Base-by-base conservation (phyloP, 2,329 filamentous ascomycete species). In the Diaporthe nobilis region DNA sequence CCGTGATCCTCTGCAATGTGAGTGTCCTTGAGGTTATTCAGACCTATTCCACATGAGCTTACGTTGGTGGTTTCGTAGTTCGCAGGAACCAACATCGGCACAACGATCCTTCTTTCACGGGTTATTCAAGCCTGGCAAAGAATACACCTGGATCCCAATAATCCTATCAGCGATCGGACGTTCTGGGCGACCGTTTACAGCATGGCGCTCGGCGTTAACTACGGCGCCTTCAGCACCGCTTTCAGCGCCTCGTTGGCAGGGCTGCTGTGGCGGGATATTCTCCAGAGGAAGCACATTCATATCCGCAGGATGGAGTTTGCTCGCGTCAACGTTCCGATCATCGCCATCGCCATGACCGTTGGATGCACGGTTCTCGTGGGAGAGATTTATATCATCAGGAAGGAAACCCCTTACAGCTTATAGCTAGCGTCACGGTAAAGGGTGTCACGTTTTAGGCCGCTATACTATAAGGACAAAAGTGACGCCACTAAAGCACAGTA, bases 21-120 rank as follows among this genome's bases (percentile, higher is more conserved):
- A 87, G 92, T 88, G 12, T 28, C 13, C 37, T 13, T 17, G n/a
- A 37, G 61, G 42, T 4, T 42, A 8, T 39, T 17, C 4, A 12
- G 78, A 94, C 92, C 94, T 83, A 84, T 94, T 70, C 20, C 20
- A 37, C 31, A 71, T 57, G 75, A 80, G 76, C 82, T 63, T 44
- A 74, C 15, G 37, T 55, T 37, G 31, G 31, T 12, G 31, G 42
- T 28, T 34, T 22, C 76, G 17, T 31, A 94, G 92, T 95, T 94
- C 78, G 92, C 93, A 0, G 93, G 93, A n/a, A 95, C 93, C 1
- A 95, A 95, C 78, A 95, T 95, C 68, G 93, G 93, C 44, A 94
- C 93, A 0, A 93, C 93, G 0, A 95, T 95, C 79, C 88, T 95
- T 0, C 86, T 95, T 1, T 94, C 90, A 10, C 91, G 93, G 2